Conservation (phyloP, 176 grass and related monocot species). For the Poa pratensis region DNA sequence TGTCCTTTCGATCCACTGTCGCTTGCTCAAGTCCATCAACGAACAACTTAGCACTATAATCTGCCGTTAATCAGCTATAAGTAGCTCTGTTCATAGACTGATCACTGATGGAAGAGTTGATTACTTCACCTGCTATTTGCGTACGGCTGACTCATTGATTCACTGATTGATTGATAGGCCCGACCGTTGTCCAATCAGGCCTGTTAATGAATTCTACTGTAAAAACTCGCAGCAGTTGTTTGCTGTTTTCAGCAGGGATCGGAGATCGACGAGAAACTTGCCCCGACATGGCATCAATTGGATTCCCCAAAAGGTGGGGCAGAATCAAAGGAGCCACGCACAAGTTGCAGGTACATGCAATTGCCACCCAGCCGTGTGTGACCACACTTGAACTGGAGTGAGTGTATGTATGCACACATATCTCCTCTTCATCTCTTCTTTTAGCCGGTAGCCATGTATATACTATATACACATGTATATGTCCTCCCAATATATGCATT, state of each 20-base stretch:
- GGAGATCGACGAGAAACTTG: background rate
- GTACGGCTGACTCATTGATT: background rate
- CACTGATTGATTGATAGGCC: background rate
- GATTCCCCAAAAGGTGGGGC: slow-evolving; percentile 48
- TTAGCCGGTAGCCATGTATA: slow-evolving; percentile 10
- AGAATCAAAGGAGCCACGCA: slow-evolving; percentile 36
- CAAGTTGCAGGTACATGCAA: slow-evolving; percentile 45
- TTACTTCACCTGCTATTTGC: too few relatives aligned
- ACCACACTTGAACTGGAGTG: slow-evolving; percentile 45
- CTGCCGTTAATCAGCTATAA: background rate
- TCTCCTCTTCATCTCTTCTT: slow-evolving; percentile 25
- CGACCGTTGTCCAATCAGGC: background rate
- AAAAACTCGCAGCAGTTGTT: background rate
- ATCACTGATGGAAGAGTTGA: background rate
- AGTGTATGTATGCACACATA: background rate
- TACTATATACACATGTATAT: background rate
- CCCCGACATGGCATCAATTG: slow-evolving; percentile 45
- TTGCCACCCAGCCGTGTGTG: slow-evolving; percentile 49
- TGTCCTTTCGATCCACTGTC: too few relatives aligned
- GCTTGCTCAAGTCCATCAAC: background rate
- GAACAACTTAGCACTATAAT: background rate
- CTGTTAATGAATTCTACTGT: background rate
- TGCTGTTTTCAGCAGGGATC: background rate
- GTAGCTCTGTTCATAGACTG: background rate
- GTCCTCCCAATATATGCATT: slow-evolving; percentile 59